These are phyloP conservation scores for Microcyclosporella mali DNA, from an alignment of 2,329 filamentous ascomycete species.

Conservation along the genomic window DNA sequence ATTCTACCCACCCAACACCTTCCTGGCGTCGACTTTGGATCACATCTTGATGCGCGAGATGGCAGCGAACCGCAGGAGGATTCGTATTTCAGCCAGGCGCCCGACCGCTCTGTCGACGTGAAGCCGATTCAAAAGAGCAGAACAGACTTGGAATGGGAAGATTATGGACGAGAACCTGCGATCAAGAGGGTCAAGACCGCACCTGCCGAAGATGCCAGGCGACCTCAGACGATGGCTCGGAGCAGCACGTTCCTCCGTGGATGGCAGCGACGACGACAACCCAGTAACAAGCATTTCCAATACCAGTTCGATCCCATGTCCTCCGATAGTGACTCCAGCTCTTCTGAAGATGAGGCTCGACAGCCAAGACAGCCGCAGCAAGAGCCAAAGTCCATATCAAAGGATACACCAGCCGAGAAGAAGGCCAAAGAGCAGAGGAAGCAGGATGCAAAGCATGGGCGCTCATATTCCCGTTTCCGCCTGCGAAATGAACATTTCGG, in stretches of 20 bases:
- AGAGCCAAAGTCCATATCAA: slow-evolving; percentile 3
- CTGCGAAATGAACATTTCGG: slow-evolving; percentile 60
- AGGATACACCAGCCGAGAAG: slow-evolving; percentile 3
- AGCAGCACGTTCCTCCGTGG: slow-evolving; percentile 21
- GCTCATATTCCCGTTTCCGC: slow-evolving; percentile 49
- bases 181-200: slow-evolving; percentile 16
- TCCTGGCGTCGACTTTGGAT: slow-evolving; percentile 15
- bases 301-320: slow-evolving; percentile 27
- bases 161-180: neutral
- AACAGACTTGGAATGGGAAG: slow-evolving; percentile 3
- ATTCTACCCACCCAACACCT: slow-evolving; percentile 15
- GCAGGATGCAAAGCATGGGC: slow-evolving; percentile 11
- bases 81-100: slow-evolving; percentile 8
- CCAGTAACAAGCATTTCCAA: slow-evolving; percentile 14
- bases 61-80: slow-evolving; percentile 1
- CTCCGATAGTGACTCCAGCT: slow-evolving; percentile 25
- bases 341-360: slow-evolving; percentile 23
- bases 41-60: slow-evolving; percentile 7
- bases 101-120: neutral
- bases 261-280: slow-evolving; percentile 13
- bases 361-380: neutral
- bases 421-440: slow-evolving; percentile 14
- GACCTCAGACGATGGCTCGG: slow-evolving; percentile 10
- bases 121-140: slow-evolving; percentile 10
- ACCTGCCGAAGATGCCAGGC: slow-evolving; percentile 7